Evolutionary conservation across 1,139 yeast species (phyloP).

Genomic region (Maudiozyma humilis): DNA sequence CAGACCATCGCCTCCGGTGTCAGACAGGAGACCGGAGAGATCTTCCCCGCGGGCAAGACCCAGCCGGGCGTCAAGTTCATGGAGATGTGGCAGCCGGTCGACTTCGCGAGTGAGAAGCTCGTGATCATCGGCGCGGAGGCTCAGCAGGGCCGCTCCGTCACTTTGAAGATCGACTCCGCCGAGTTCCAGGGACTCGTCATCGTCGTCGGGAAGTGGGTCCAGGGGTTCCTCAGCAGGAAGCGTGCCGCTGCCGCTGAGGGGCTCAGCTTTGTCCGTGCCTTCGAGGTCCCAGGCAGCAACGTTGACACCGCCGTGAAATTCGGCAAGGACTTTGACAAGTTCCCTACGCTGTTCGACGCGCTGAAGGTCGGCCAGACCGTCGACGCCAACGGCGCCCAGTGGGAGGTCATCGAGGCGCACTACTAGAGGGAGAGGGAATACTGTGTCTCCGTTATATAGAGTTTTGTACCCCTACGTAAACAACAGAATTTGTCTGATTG

Average conservation of each 20-base stretch:
- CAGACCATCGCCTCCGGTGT: slow-evolving; percentile 19
- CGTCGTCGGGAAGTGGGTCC: slow-evolving; percentile 47
- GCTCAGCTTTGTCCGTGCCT: slow-evolving; percentile 24
- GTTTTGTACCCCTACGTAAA: too few species aligned
- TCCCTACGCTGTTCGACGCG: slow-evolving; percentile 27
- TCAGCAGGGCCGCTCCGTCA: slow-evolving; percentile 26
- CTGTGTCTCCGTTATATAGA: too few species aligned
- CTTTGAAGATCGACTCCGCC: slow-evolving; percentile 30
- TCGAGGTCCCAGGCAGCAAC: slow-evolving; percentile 14
- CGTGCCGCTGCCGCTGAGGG: slow-evolving; percentile 18
- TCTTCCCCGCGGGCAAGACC: slow-evolving; percentile 26
- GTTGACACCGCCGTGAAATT: slow-evolving; percentile 18
- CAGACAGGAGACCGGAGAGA: slow-evolving; percentile 27
- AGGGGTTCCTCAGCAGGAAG: slow-evolving; percentile 42
- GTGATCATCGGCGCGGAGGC: slow-evolving; percentile 14
- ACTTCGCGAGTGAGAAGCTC: slow-evolving; percentile 19
- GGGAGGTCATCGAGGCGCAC: slow-evolving; percentile 29
- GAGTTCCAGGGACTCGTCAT: slow-evolving; percentile 40
- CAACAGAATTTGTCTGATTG: too few species aligned
- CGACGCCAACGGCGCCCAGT: slow-evolving; percentile 19
- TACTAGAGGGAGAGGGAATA: slow-evolving; percentile 3
- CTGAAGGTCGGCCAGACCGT: slow-evolving; percentile 19
- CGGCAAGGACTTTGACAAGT: slow-evolving; percentile 28
- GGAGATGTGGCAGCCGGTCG: slow-evolving; percentile 32
- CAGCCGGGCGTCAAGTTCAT: slow-evolving; percentile 24